Evolutionary conservation across 2,329 filamentous ascomycete species (phyloP), one percentile per base, ranked within the genome.

Genomic region (Didymella glomerata): DNA sequence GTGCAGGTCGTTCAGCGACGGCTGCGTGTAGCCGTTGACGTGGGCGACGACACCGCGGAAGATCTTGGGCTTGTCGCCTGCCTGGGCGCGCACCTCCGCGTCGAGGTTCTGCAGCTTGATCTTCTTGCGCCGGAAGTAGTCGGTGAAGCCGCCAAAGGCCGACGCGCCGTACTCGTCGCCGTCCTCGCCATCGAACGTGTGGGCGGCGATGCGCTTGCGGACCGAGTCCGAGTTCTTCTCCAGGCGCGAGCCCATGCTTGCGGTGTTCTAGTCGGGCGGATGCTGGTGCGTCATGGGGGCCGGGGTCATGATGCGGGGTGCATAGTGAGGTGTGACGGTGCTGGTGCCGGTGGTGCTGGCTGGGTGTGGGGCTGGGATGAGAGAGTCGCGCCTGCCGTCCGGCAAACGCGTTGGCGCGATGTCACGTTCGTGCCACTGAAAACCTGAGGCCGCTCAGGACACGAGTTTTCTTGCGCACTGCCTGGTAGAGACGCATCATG

Each of bases 41-140:
- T 97, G 92, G 10, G 90, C 92, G 13, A 97, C 93, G 9, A 98
- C 85, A 0, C 92, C 93, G 67, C 90, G 92, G 82, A 99, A 99
- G 51, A 99, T 92, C 62, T 86, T 87, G 10, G 93, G 92, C 64
- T 90, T 92, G 65, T 89, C 88, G 0, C 81, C 78, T 1, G 88
- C 86, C 4, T 86, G 81, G 30, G 90, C 85, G 58, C 94, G 88
- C 44, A 96, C 82, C 53, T 96, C 87, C 9, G 88, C 88, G 78
- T 99, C 95, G 28, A 95, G 85, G 71, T 99, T 99, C 77, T 98
- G 95, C 3, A 99, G 84, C 75, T 99, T 99, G 77, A 97, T 88
- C 83, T 96, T 97, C 82, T 99, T 99, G 55, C 93, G 89, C 48
- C 93, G 86, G 75, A 97, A 96, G 77, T 98, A 99, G 72, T 98